phyloP scores from a whole-genome alignment of 257 asterid genomes.

The Plantago major region DNA sequence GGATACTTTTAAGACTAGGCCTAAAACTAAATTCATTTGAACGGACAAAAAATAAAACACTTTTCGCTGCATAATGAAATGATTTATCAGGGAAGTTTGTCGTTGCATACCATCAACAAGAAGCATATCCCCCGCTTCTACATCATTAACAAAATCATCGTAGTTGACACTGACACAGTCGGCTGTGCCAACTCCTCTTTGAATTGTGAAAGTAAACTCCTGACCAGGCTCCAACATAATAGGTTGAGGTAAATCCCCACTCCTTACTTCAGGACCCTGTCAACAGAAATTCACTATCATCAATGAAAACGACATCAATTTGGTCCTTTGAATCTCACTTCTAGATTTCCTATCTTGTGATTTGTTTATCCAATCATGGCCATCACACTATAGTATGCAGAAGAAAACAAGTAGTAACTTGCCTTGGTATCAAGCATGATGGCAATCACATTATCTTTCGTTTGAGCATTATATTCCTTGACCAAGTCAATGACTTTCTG shows the following conservation, averaged over 20 bases:
- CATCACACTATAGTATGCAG: constrained; percentile 5
- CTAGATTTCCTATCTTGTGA: not conserved
- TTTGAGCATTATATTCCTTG: constrained; percentile 64
- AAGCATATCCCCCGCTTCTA: constrained; percentile 91
- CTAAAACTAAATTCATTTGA: not conserved
- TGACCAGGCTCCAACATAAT: constrained; percentile 68
- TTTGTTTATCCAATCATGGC: not conserved
- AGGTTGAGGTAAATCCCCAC: constrained; percentile 99
- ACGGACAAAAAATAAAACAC: not conserved
- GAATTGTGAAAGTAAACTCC: constrained; percentile 94
- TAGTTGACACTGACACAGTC: constrained; percentile 95
- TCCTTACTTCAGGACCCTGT: constrained; percentile 99
- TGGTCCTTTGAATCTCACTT: not conserved
- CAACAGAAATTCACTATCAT: constrained; percentile 25
- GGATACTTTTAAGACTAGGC: not conserved
- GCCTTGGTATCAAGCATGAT: constrained; percentile 86
- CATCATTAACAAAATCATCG: constrained; percentile 96
- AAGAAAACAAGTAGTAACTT: constrained; percentile 23
- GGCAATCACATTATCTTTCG: constrained; percentile 77
- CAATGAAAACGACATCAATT: not conserved
- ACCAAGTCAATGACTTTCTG: constrained; percentile 82
- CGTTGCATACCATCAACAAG: constrained; percentile 80
- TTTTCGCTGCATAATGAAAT: constrained; percentile 5
- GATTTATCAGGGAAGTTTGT: constrained; percentile 2
- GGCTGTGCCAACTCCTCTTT: constrained; percentile 88